Base-by-base conservation (phyloP, 805 yeast species). In the Maudiozyma saulgeensis region DNA sequence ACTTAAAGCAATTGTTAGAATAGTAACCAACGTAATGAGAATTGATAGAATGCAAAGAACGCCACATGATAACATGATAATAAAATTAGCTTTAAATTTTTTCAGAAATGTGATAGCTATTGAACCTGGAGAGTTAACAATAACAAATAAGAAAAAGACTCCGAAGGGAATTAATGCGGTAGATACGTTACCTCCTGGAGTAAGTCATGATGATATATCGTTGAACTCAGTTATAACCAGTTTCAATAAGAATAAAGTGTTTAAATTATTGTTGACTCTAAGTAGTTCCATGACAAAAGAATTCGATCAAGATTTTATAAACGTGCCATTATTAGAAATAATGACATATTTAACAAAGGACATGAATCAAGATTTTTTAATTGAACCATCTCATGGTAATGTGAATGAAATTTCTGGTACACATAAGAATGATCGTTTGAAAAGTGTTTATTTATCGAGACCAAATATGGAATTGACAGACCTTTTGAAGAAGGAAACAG, bases 71-170 rank as follows among this genome's bases (percentile, higher is more conserved):
- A 80, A 80, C 50, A 82, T 82, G 42, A 76, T 90, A 13, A 64
- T 93, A 44, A 79, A 83, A 49, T 72, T 91, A 51, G 87, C 84
- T 26, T 67, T 90, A 15, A 79, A 78, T 46, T 79, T 93, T 59
- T 74, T 89, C 53, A 75, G 96, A 53, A 93, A 93, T 62, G 57
- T 93, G n/a, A 68, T 86, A 8, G 75, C 80, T 40, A 87, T 91
- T 34, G 88, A 84, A 55, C 91, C 90, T 0, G 80, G 84, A 1
- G 79, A 75, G 35, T 56, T 75, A 5, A 74, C 81, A 1, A 65
- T 80, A 8, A 68, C 79, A 2, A 66, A 70, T 1, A 73, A 73
- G 44, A 72, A 65, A 49, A 51, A 50, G 21, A 49, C 52, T 12
- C 45, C 68, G n/a, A 68, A 73, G 40, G 66, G 68, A 7, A 60